These are phyloP conservation scores for Aspergillus biplanus DNA, from an alignment of 495 filamentous ascomycete genomes.

Conservation along the genomic window DNA sequence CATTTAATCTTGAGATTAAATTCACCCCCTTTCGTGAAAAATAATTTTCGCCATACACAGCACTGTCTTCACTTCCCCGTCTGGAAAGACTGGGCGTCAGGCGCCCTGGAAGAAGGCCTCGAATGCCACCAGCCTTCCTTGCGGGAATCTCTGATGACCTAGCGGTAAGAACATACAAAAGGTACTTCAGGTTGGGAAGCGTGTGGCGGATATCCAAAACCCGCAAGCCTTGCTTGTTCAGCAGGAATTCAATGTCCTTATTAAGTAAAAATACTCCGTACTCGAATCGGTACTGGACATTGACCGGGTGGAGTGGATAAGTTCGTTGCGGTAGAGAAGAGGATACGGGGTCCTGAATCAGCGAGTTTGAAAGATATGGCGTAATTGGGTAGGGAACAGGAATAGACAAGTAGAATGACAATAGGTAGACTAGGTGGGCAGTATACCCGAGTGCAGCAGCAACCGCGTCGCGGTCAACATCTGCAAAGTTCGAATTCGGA, in stretches of 20 bases:
- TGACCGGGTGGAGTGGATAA: constrained; percentile 80
- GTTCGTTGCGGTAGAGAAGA: constrained; percentile 65
- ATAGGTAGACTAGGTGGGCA: constrained; percentile 71
- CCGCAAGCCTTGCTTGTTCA: constrained; percentile 70
- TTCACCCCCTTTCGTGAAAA: constrained; percentile 35
- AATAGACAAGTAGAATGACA: constrained; percentile 81
- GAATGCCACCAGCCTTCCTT: constrained; percentile 75
- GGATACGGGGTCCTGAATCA: constrained; percentile 80
- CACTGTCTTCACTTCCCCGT: constrained; percentile 46
- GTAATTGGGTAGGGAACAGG: constrained; percentile 81
- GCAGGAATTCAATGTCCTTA: constrained; percentile 87
- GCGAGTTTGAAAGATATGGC: constrained; percentile 70
- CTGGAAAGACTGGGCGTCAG: constrained; percentile 43
- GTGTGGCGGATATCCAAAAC: constrained; percentile 89
- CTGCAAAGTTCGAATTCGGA: constrained; percentile 75
- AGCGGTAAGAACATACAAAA: constrained; percentile 84
- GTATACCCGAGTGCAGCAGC: constrained; percentile 84
- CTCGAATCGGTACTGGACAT: constrained; percentile 84
- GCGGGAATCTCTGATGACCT: constrained; percentile 76
- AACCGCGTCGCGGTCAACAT: constrained; percentile 65
- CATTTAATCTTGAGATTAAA: constrained; percentile 35
- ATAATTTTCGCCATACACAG: constrained; percentile 38
- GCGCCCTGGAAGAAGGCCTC: constrained; percentile 55
- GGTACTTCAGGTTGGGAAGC: constrained; percentile 87
- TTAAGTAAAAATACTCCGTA: constrained; percentile 95